These are phyloP conservation scores for Omphalotus olearius DNA, from an alignment of 1,284 basidiomycete species.

Conservation along the genomic window DNA sequence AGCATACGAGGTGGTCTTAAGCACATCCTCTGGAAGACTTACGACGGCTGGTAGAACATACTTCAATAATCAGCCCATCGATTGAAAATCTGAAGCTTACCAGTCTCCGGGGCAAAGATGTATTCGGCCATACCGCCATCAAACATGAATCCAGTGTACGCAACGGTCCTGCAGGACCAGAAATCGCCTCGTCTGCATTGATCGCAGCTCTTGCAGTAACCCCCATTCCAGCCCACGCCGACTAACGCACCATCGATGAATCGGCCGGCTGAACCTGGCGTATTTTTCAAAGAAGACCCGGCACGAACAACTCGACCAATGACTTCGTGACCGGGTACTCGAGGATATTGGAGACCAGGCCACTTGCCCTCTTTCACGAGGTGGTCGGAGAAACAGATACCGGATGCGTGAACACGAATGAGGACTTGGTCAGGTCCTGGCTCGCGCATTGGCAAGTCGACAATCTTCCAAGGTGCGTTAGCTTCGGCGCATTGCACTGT, in stretches of 20 bases:
- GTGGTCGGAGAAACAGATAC: constrained; percentile 23
- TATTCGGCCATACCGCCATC: constrained; percentile 22
- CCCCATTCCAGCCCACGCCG: constrained; percentile 21
- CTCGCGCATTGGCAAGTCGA: constrained; percentile 15
- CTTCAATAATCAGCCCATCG: no score
- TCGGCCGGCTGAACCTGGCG: constrained; percentile 4
- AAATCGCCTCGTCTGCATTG: constrained; percentile 19
- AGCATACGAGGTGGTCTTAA: constrained; percentile 16
- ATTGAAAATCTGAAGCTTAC: background rate
- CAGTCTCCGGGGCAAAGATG: constrained; percentile 12
- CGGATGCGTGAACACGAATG: constrained; percentile 21
- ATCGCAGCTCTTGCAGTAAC: constrained; percentile 18
- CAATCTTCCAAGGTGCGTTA: constrained; percentile 15
- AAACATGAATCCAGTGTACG: constrained; percentile 17
- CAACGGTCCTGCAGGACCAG: constrained; percentile 15
- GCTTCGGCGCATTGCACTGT: constrained; percentile 9
- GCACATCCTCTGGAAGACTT: constrained; percentile 15
- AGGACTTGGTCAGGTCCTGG: constrained; percentile 19
- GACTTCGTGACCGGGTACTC: constrained; percentile 20
- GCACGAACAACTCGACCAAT: constrained; percentile 18
- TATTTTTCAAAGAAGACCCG: constrained; percentile 12
- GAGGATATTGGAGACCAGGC: constrained; percentile 19
- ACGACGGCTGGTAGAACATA: constrained; percentile 18
- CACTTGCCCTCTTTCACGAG: constrained; percentile 19
- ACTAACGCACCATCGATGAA: constrained; percentile 16